Percentiles rank a stretch among this genome's conserved stretches.
phyloP scores from a whole-genome alignment of 495 filamentous ascomycete species.

The Podospora pseudopauciseta region DNA sequence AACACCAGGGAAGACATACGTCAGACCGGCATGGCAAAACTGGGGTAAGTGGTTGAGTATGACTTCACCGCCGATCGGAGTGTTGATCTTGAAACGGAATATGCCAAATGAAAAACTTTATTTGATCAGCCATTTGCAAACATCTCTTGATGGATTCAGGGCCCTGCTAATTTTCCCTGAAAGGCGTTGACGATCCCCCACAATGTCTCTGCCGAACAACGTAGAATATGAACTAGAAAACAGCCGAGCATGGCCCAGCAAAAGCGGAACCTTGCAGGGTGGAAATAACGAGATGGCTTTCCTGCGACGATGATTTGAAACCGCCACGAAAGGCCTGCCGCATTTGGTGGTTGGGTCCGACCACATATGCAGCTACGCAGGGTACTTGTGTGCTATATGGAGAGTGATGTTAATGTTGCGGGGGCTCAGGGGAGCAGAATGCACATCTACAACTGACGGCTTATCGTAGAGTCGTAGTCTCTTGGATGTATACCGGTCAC shows the following conservation, averaged over 20 bases:
- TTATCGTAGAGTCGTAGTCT: too few relatives aligned
- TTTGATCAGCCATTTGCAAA: not conserved
- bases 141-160: not conserved
- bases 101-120: not conserved
- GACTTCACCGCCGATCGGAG: not conserved
- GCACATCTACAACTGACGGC: too few relatives aligned
- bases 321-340: not conserved
- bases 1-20: not conserved
- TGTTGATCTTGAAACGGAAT: not conserved
- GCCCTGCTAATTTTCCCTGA: not conserved
- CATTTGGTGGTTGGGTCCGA: too few relatives aligned
- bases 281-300: not conserved
- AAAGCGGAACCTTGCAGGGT: not conserved
- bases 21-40: not conserved
- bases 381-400: too few relatives aligned
- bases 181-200: not conserved
- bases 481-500: too few relatives aligned
- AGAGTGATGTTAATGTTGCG: too few relatives aligned
- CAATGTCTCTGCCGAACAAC: not conserved
- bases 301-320: not conserved
- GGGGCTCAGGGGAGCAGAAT: too few relatives aligned
- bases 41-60: not conserved
- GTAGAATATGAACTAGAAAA: not conserved
- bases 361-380: too few relatives aligned
- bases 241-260: not conserved